Conservation (phyloP, 148 eudicot genomes). For the Tetragonia tetragonoides region DNA sequence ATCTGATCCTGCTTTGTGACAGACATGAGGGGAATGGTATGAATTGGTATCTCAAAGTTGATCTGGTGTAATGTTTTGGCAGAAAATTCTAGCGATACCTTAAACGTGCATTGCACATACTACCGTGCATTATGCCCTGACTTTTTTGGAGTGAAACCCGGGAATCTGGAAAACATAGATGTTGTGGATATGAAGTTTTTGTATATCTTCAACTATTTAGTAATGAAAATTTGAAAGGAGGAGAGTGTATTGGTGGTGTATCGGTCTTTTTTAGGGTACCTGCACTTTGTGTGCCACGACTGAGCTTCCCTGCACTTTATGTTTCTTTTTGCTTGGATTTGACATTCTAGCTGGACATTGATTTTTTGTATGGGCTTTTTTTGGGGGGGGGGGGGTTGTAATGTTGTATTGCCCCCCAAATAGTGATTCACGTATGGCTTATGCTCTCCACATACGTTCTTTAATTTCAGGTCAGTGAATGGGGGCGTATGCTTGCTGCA, state of each 20-base stretch:
- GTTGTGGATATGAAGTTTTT: background rate
- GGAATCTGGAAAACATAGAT: background rate
- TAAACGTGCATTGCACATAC: background rate
- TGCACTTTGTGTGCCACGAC: background rate
- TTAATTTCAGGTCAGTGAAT: slow-evolving; percentile 57
- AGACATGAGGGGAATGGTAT: too few species aligned
- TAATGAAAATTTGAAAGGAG: background rate
- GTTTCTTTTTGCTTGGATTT: too few species aligned
- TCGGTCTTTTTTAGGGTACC: background rate
- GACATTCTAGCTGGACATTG: too few species aligned
- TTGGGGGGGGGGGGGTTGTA: too few species aligned
- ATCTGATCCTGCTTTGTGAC: too few species aligned
- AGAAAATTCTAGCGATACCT: background rate
- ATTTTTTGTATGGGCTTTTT: background rate
- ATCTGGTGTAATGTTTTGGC: background rate
- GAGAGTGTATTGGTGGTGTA: background rate
- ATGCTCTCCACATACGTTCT: background rate
- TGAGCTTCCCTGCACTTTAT: too few species aligned
- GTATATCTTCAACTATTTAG: background rate
- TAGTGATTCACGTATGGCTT: background rate
- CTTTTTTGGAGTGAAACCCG: background rate
- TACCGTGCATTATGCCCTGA: background rate
- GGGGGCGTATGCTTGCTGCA: slow-evolving; percentile 64
- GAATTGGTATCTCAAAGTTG: too few species aligned
- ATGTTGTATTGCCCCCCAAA: background rate